These are phyloP conservation scores for Podaxis sp. DNA, from an alignment of 768 basidiomycete species.

Conservation along the genomic window DNA sequence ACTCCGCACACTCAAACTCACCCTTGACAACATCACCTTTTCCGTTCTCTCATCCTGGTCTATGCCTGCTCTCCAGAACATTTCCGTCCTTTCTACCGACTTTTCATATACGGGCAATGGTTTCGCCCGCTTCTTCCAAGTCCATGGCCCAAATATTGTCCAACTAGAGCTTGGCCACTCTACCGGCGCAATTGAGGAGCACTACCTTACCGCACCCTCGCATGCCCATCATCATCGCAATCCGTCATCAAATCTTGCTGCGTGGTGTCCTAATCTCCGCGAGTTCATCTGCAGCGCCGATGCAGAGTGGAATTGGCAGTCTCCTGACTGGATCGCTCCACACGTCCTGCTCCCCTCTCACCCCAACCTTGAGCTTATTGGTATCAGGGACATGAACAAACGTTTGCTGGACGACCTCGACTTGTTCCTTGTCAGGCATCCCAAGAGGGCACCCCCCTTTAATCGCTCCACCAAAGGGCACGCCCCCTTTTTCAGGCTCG, in stretches of 20 bases:
- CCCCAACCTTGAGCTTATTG: slow-evolving; percentile 58
- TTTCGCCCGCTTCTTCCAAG: slow-evolving; percentile 60
- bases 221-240: slow-evolving; percentile 28
- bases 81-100: slow-evolving; percentile 68
- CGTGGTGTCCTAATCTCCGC: slow-evolving; percentile 64
- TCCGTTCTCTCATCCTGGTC: slow-evolving; percentile 60
- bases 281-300: slow-evolving; percentile 75
- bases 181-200: slow-evolving; percentile 60
- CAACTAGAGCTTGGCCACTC: slow-evolving; percentile 76
- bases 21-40: slow-evolving; percentile 70
- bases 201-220: slow-evolving; percentile 51
- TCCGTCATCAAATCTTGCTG: slow-evolving; percentile 35
- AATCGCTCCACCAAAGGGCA: slow-evolving; percentile 10
- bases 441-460: background rate
- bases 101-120: slow-evolving; percentile 66
- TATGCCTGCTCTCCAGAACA: slow-evolving; percentile 58
- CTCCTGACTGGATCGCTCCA: slow-evolving; percentile 78
- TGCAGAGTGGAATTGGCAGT: slow-evolving; percentile 79
- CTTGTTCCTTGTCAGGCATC: slow-evolving; percentile 20
- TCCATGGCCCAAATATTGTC: slow-evolving; percentile 55
- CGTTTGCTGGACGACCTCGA: slow-evolving; percentile 47
- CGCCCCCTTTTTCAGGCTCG: slow-evolving; percentile 58
- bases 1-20: slow-evolving; percentile 64
- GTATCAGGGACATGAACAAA: slow-evolving; percentile 66
- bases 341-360: slow-evolving; percentile 68